These are phyloP conservation scores for Fusarium xylarioides DNA, from an alignment of 2,329 filamentous ascomycete species.

Conservation along the genomic window DNA sequence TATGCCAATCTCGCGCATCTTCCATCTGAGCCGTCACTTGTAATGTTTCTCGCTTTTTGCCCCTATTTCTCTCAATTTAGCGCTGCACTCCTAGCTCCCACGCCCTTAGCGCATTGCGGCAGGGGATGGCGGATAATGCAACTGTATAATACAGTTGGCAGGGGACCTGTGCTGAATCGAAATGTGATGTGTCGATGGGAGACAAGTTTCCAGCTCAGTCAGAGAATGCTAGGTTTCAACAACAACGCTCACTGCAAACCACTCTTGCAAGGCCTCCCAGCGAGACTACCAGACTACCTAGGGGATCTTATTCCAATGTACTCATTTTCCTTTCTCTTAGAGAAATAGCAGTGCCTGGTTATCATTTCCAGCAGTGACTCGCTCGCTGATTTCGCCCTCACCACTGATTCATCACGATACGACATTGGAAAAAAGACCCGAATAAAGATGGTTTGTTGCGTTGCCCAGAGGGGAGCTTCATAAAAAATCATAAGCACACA, in stretches of 20 bases:
- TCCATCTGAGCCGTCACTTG: conserved; percentile 18
- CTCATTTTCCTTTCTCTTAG: conserved; percentile 2
- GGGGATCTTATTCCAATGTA: not conserved
- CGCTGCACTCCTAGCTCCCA: conserved; percentile 25
- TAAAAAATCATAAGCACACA: conserved; percentile 21
- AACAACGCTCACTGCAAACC: conserved; percentile 28
- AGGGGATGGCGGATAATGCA: conserved; percentile 22
- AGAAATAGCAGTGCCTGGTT: not conserved
- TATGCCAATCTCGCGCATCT: conserved; percentile 22
- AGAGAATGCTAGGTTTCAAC: conserved; percentile 28
- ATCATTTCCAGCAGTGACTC: not conserved
- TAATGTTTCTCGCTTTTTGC: conserved; percentile 26
- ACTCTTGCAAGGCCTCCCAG: conserved; percentile 25
- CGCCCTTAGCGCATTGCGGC: conserved; percentile 18
- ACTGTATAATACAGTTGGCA: conserved; percentile 15
- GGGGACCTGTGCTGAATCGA: conserved; percentile 35
- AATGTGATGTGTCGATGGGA: conserved; percentile 40
- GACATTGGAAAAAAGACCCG: not conserved
- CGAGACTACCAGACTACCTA: not conserved
- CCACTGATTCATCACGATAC: not conserved
- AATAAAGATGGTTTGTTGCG: conserved; percentile 7
- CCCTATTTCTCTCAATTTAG: conserved; percentile 33
- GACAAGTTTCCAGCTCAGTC: conserved; percentile 16
- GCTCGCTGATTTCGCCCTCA: not conserved
- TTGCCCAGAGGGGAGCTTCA: conserved; percentile 10